Evolutionary conservation across 805 yeast species (phyloP), one percentile per base, ranked within the genome.

Genomic region (Lipomyces sp.): DNA sequence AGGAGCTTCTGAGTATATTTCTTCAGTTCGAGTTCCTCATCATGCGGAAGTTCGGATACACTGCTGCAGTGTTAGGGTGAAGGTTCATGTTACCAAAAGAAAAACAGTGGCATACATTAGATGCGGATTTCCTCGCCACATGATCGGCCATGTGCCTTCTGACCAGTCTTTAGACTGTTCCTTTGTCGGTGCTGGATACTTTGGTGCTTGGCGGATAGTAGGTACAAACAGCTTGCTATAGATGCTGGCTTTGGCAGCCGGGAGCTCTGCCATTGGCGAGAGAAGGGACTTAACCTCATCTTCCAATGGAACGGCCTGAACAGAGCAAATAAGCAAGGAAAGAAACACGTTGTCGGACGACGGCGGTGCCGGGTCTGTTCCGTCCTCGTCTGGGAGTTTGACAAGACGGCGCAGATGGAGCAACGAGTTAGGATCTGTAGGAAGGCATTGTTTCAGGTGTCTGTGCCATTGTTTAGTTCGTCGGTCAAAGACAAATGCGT

Each of bases 81-180:
- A 2, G 33, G 39, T 16, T 23, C 23, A 46, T n/a, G 14, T 33
- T 14, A 24, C 6, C 13, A 28, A 31, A 26, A 34, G 14, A 13
- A 13, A n/a, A 6, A 29, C 4, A 4, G 31, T 5, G 32, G 47
- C 56, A 19, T 63, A 61, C 43, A 63, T 55, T 1, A 69, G 68
- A 19, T 60, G 48, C 0, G 95, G 95, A 63, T 90, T 88, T 0
- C 98, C 98, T 59, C 89, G 82, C 98, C 98, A 93, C 35, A 87
- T 75, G 47, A 87, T 69, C 0, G 98, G 98, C 98, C 98, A 91
- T 58, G 76, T 78, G 16, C 70, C 58, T 3, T 66, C 49, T 2
- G 89, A 77, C 96, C 96, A 90, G 37, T 72, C 70, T 1, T 67
- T 51, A 21, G 84, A 76, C 14, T 80, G 66, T n/a, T 83, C 88